Base-by-base conservation (phyloP, 1,139 yeast species). In the Pichia cactophila region DNA sequence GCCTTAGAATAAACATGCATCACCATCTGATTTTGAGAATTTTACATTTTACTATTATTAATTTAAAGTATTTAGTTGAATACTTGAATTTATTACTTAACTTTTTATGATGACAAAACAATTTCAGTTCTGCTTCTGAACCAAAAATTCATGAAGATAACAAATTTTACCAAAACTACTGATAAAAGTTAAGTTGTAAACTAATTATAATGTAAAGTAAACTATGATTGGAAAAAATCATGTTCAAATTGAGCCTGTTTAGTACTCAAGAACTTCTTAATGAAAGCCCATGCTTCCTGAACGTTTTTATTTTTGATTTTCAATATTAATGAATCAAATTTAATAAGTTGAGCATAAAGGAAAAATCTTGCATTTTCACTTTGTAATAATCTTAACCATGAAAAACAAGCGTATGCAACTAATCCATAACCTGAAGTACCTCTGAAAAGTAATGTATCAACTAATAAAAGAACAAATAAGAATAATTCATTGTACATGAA, bases 41-140 rank as follows among this genome's bases (percentile, higher is more conserved):
- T 20, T 26, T 29, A 29, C 40, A 33, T 31, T 17, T 28, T 26
- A n/a, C 35, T 29, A 38, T 20, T 3, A 35, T 36, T 35, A 26
- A 7, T 26, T 33, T 7, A 16, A 12, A 33, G 43, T 43, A 29
- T 46, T 46, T 46, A 46, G 49, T 23, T 33, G 38, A 43, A 41
- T 42, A 35, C 28, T 26, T 35, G 10, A 20, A 11, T 26, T 11
- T 43, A 29, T 14, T n/a, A 20, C 20, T 16, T 28, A 29, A 23
- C 37, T 50, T 53, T 52, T 48, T 43, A 69, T 79, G 88, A 83
- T 83, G 89, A 83, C 69, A 70, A 59, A 63, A 62, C 51, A 64
- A 66, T 64, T 73, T 81, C 92, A 84, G 92, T 84, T 84, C 92
- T 84, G 92, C 92, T 84, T 84, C 92, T 84, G 92, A 84, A 75